Conservation (phyloP, 1,139 yeast genomes). For the Scheffersomyces illinoinensis region DNA sequence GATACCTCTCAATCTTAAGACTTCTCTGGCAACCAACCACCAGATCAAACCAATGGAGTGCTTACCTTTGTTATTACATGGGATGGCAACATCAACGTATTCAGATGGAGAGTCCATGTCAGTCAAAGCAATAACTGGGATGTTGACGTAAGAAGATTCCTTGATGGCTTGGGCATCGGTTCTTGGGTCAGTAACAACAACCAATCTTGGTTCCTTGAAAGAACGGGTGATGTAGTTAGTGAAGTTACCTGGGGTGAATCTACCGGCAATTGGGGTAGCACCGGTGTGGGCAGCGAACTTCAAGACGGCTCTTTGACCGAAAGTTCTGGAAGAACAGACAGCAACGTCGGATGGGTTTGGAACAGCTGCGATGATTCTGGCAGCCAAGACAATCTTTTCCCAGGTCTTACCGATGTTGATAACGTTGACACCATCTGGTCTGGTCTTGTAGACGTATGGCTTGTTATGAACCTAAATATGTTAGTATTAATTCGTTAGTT, state of each 20-base stretch:
- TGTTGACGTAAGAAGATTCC: slow-evolving; percentile 99
- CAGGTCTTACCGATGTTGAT: slow-evolving; percentile 99
- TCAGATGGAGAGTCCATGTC: slow-evolving; percentile 99
- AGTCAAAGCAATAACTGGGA: slow-evolving; percentile 98
- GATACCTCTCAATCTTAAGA: slow-evolving; percentile 98
- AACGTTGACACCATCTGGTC: slow-evolving; percentile 99
- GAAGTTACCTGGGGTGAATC: slow-evolving; percentile 99
- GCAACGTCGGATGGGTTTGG: slow-evolving; percentile 99
- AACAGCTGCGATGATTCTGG: slow-evolving; percentile 98
- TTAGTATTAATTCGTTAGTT: slow-evolving; percentile 29
- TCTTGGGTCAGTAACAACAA: slow-evolving; percentile 99
- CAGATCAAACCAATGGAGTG: slow-evolving; percentile 99
- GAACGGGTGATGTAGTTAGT: slow-evolving; percentile 99
- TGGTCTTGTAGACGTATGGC: slow-evolving; percentile 98
- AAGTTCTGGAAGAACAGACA: slow-evolving; percentile 98
- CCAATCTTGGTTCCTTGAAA: slow-evolving; percentile 99
- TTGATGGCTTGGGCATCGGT: slow-evolving; percentile 99
- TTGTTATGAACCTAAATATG: slow-evolving; percentile 88
- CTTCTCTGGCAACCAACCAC: slow-evolving; percentile 99
- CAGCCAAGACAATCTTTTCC: slow-evolving; percentile 99
- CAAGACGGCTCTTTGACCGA: slow-evolving; percentile 99
- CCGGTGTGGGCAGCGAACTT: slow-evolving; percentile 99
- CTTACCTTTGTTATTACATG: slow-evolving; percentile 99
- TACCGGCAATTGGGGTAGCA: slow-evolving; percentile 99
- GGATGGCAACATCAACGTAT: slow-evolving; percentile 99